Conservation (phyloP, 2,329 filamentous ascomycete genomes). For the Macroventuria anomochaeta region DNA sequence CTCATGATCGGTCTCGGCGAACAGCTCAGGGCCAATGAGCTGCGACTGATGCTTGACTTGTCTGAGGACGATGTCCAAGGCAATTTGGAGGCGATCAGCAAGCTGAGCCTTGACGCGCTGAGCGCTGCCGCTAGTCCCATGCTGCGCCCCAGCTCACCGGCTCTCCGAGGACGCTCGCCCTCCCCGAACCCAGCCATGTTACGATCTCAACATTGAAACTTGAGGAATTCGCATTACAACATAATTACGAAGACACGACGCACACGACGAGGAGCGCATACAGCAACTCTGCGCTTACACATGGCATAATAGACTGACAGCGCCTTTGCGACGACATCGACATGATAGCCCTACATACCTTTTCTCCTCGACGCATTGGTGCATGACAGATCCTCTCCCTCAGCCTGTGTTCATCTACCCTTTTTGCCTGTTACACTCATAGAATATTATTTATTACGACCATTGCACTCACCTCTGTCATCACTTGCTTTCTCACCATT, state of each 20-base stretch:
- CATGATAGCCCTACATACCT: neutral
- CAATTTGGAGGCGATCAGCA: conserved; percentile 47
- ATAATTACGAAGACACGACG: conserved; percentile 14
- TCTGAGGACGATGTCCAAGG: conserved; percentile 45
- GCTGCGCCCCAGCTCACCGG: conserved; percentile 45
- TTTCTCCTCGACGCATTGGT: neutral
- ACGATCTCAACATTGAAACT: conserved; percentile 17
- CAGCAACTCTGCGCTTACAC: neutral
- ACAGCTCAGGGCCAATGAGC: conserved; percentile 44
- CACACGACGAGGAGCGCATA: neutral
- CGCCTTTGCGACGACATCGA: neutral
- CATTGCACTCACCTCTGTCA: neutral
- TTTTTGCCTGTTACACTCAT: neutral
- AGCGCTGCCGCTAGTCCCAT: conserved; percentile 46
- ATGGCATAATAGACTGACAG: conserved; percentile 11
- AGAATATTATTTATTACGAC: neutral
- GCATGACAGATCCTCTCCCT: neutral
- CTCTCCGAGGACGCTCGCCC: conserved; percentile 43
- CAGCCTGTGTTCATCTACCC: neutral
- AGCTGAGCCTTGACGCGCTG: conserved; percentile 46
- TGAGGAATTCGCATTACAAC: neutral
- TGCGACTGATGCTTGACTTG: conserved; percentile 47
- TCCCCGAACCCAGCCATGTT: conserved; percentile 41
- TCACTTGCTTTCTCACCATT: neutral
- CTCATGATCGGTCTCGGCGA: conserved; percentile 45